These are phyloP conservation scores for Vigna radiata DNA, from an alignment of 306 rosid species.

Conservation along the genomic window DNA sequence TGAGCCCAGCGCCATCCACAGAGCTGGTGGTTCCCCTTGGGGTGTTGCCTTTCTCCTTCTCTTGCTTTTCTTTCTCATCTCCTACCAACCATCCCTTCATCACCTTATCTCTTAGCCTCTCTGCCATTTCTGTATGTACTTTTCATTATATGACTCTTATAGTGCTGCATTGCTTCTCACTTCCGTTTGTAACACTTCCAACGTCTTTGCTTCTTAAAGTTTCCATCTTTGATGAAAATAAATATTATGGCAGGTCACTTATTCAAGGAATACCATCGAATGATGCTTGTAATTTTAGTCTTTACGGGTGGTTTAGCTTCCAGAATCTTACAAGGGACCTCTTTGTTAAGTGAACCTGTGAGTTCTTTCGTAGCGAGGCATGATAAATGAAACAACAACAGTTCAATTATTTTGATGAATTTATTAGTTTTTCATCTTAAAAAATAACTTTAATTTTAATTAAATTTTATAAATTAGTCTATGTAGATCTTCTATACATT, in stretches of 20 bases:
- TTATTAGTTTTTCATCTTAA: too few species aligned
- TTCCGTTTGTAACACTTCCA: background rate
- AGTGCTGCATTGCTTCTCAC: slow-evolving; percentile 23
- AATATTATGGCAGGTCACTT: too few species aligned
- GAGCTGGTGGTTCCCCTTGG: slow-evolving; percentile 83
- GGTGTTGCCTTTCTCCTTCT: slow-evolving; percentile 70
- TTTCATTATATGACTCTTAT: background rate
- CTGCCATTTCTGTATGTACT: background rate
- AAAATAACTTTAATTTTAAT: too few species aligned
- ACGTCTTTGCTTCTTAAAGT: too few species aligned
- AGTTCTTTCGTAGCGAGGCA: too few species aligned
- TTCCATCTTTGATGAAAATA: too few species aligned
- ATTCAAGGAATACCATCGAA: background rate
- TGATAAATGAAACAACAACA: too few species aligned
- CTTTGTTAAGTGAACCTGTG: slow-evolving; percentile 21
- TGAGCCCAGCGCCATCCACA: slow-evolving; percentile 70
- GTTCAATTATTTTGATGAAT: too few species aligned
- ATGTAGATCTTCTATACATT: too few species aligned
- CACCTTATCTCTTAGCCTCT: slow-evolving; percentile 47
- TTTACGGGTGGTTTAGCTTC: background rate
- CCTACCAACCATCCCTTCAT: slow-evolving; percentile 72
- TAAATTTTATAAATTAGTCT: too few species aligned
- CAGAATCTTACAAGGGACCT: slow-evolving; percentile 11
- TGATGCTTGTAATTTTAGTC: background rate
- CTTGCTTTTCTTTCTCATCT: slow-evolving; percentile 64